Percentiles rank a stretch among this genome's conserved stretches.
Conservation (phyloP, 2,329 filamentous ascomycete genomes). For the Metarhizium robertsii region DNA sequence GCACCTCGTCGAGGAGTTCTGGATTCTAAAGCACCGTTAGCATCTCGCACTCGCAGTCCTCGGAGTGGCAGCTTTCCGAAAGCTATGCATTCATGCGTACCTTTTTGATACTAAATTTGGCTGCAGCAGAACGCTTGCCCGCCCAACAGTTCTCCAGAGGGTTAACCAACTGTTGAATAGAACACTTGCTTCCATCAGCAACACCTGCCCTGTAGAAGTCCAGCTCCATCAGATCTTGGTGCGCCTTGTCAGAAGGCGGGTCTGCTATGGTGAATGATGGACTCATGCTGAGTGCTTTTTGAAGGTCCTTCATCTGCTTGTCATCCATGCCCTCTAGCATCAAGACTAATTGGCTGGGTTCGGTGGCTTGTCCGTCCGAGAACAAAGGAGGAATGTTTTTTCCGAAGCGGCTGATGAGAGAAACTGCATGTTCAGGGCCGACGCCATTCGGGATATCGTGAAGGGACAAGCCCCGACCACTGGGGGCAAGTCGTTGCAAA, state of each 20-base stretch:
- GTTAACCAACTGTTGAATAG: slow-evolving; percentile 29
- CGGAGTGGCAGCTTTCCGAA: no score
- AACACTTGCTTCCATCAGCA: slow-evolving; percentile 26
- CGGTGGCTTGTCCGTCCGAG: slow-evolving; percentile 18
- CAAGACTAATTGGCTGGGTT: slow-evolving; percentile 47
- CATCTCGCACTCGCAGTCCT: not conserved
- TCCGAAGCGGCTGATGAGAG: slow-evolving; percentile 51
- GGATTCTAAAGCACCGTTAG: slow-evolving; percentile 26
- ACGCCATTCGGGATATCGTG: slow-evolving; percentile 33
- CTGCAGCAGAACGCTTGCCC: slow-evolving; percentile 28
- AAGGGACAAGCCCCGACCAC: slow-evolving; percentile 37
- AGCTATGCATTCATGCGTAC: slow-evolving; percentile 17
- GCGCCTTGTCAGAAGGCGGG: slow-evolving; percentile 32
- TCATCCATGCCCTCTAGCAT: slow-evolving; percentile 47
- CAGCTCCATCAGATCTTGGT: slow-evolving; percentile 30
- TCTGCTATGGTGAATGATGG: slow-evolving; percentile 41
- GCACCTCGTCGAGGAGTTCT: slow-evolving; percentile 32
- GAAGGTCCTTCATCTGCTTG: slow-evolving; percentile 34
- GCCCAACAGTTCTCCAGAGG: slow-evolving; percentile 38
- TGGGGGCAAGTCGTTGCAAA: slow-evolving; percentile 43
- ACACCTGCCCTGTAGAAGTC: slow-evolving; percentile 30
- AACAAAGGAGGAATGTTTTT: slow-evolving; percentile 44
- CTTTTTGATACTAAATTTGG: slow-evolving; percentile 34
- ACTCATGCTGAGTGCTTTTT: slow-evolving; percentile 23
- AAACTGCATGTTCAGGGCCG: slow-evolving; percentile 38